Conservation (phyloP, 495 filamentous ascomycete genomes). For the Aspergillus bertholletiae region DNA sequence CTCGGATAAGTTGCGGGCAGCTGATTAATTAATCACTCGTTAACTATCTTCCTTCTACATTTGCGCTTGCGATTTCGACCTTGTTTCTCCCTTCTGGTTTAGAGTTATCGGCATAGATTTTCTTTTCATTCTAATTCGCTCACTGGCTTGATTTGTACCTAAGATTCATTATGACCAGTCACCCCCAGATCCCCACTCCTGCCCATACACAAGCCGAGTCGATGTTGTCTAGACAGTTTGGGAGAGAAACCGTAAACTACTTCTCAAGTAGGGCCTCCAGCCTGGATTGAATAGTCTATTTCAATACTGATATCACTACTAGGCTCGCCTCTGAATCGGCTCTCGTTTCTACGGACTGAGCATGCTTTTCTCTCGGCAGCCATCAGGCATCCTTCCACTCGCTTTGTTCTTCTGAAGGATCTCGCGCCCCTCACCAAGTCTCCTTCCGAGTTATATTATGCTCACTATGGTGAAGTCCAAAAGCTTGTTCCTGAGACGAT, state of each 20-base stretch:
- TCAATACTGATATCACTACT: slow-evolving; percentile 11
- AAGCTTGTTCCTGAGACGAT: slow-evolving; percentile 67
- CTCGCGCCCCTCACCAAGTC: slow-evolving; percentile 69
- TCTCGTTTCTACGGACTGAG: slow-evolving; percentile 83
- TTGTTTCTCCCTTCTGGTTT: neutral
- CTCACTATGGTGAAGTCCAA: slow-evolving; percentile 57
- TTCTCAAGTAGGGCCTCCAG: slow-evolving; percentile 64
- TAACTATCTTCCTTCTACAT: neutral
- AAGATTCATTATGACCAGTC: slow-evolving; percentile 26
- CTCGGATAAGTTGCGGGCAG: slow-evolving; percentile 1
- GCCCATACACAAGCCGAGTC: slow-evolving; percentile 67
- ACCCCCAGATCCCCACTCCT: slow-evolving; percentile 48
- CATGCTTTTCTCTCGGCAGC: slow-evolving; percentile 75
- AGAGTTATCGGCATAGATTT: neutral
- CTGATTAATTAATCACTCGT: slow-evolving; percentile 31
- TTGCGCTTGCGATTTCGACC: neutral
- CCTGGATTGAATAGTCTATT: neutral
- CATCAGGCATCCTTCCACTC: slow-evolving; percentile 63
- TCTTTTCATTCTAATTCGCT: neutral
- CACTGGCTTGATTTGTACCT: neutral
- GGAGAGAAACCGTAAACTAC: slow-evolving; percentile 90
- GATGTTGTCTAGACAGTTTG: slow-evolving; percentile 83
- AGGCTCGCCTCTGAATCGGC: slow-evolving; percentile 71
- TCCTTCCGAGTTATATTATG: slow-evolving; percentile 56
- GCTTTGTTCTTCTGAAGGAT: slow-evolving; percentile 75